Base-by-base conservation (phyloP, 345 rosid species). In the Camelina neglecta region DNA sequence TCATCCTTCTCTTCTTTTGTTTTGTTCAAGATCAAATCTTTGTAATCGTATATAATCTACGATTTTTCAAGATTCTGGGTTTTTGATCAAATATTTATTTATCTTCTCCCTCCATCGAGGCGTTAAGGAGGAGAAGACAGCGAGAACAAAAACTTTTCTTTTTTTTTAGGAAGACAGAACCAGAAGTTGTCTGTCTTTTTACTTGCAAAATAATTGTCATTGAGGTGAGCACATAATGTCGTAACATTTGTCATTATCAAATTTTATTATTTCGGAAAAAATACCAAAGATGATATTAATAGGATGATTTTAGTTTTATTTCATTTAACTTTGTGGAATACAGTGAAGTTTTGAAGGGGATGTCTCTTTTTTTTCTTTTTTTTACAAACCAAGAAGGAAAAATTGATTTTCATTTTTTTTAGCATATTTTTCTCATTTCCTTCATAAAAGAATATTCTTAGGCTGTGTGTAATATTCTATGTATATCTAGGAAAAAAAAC, bases 171-270 rank as follows among this genome's bases (percentile, higher is more conserved):
- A 65, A 48, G 69, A 35, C 60, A 35, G 53, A 44, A n/a, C 20
- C 26, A 4, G 10, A 38, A 23, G 9, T 36, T 20, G 12, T 53
- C 42, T 4, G 4, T 20, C 8, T 12, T 26, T 51, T 16, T 8
- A 36, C 47, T 11, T 60, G 47, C 38, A 18, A 16, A 18, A 12
- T 11, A 60, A 8, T 38, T 62, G 67, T 62, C 44, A 66, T 15
- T 0, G 31, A 51, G 59, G 59, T 67, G 36, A 67, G 38, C 23
- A 67, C 61, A 67, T 38, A 23, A 21, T 67, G 71, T 67, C 60
- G 49, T 36, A 20, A 67, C 36, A 20, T 33, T 66, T 50, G 31
- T 33, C 42, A 18, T 12, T 31, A 35, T 31, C 56, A 56, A 26
- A 5, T 29, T 29, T 29, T 29, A 4, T 29, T 29, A 29, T 29